Percentiles rank a stretch among this genome's conserved stretches.
Evolutionary conservation across 495 filamentous ascomycete species (phyloP).

Genomic region (Annulohypoxylon bovei): DNA sequence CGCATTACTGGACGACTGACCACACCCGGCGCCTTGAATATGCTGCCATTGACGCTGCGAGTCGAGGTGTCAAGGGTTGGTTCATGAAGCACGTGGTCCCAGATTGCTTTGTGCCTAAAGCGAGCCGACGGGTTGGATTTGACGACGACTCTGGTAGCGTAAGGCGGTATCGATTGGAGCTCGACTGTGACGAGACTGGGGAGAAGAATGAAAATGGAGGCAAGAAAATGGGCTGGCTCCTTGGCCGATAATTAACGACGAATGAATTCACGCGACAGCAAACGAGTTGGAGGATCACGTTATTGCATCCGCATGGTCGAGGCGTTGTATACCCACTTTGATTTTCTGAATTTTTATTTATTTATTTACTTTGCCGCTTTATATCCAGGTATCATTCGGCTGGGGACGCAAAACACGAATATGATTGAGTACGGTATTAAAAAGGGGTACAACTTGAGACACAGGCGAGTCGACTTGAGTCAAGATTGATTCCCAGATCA

Average conservation of each 20-base stretch:
- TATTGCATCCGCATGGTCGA: conserved; percentile 42
- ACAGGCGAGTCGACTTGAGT: conserved; percentile 1
- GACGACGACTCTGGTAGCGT: conserved; percentile 65
- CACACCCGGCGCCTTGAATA: conserved; percentile 64
- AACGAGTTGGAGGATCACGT: conserved; percentile 28
- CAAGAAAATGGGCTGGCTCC: conserved; percentile 44
- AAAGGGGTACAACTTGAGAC: conserved; percentile 9
- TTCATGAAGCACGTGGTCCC: conserved; percentile 62
- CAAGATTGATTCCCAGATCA: conserved; percentile 22
- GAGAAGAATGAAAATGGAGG: conserved; percentile 30
- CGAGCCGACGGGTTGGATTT: conserved; percentile 56
- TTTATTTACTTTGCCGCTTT: not conserved
- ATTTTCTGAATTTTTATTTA: conserved; percentile 24
- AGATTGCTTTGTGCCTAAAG: conserved; percentile 62
- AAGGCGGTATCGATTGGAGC: conserved; percentile 61
- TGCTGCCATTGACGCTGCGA: conserved; percentile 66
- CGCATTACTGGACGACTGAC: conserved; percentile 67
- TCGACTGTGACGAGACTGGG: conserved; percentile 51
- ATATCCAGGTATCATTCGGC: not conserved
- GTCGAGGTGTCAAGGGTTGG: conserved; percentile 63
- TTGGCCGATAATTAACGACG: conserved; percentile 40
- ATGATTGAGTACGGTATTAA: conserved; percentile 1
- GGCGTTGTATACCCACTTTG: conserved; percentile 45
- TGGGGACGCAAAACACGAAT: conserved; percentile 5
- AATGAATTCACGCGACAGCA: conserved; percentile 35